Evolutionary conservation across 2,329 filamentous ascomycete genomes (phyloP).

Genomic region (Drechslera avenae): DNA sequence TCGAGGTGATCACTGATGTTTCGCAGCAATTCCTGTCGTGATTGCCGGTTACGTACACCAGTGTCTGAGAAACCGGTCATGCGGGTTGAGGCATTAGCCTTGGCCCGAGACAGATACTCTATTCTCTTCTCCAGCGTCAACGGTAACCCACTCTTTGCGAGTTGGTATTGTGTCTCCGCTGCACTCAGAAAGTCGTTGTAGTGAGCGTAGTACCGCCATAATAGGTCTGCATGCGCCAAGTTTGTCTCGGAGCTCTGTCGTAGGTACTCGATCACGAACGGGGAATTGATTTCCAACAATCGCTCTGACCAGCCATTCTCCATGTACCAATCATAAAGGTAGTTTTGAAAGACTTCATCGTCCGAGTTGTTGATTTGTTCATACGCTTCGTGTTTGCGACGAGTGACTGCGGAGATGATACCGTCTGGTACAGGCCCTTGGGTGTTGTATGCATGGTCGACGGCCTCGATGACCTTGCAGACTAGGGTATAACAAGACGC

Average conservation of each 20-base stretch:
- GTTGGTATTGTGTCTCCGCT: slow-evolving; percentile 79
- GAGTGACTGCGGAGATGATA: slow-evolving; percentile 73
- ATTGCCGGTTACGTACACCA: slow-evolving; percentile 62
- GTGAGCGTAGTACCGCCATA: slow-evolving; percentile 92
- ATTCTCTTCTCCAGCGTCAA: slow-evolving; percentile 85
- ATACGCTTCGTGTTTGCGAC: slow-evolving; percentile 86
- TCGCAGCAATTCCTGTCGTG: slow-evolving; percentile 83
- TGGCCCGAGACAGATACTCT: slow-evolving; percentile 85
- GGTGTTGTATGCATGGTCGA: slow-evolving; percentile 72
- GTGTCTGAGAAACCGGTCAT: slow-evolving; percentile 70
- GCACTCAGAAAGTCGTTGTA: slow-evolving; percentile 83
- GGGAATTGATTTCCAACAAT: slow-evolving; percentile 81
- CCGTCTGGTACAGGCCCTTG: slow-evolving; percentile 80
- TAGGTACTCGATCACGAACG: slow-evolving; percentile 85
- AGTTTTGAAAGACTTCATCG: slow-evolving; percentile 94
- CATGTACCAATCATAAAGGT: slow-evolving; percentile 98
- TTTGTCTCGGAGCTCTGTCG: slow-evolving; percentile 74
- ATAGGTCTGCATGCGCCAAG: slow-evolving; percentile 80
- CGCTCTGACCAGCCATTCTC: slow-evolving; percentile 81
- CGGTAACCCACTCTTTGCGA: slow-evolving; percentile 81
- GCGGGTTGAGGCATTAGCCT: slow-evolving; percentile 87
- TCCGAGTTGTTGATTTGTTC: slow-evolving; percentile 84
- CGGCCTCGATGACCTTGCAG: slow-evolving; percentile 75
- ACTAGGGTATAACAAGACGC: slow-evolving; percentile 86
- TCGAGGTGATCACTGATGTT: slow-evolving; percentile 86